phyloP scores from a whole-genome alignment of 2,329 filamentous ascomycete genomes.

The Chaetomium sp. region DNA sequence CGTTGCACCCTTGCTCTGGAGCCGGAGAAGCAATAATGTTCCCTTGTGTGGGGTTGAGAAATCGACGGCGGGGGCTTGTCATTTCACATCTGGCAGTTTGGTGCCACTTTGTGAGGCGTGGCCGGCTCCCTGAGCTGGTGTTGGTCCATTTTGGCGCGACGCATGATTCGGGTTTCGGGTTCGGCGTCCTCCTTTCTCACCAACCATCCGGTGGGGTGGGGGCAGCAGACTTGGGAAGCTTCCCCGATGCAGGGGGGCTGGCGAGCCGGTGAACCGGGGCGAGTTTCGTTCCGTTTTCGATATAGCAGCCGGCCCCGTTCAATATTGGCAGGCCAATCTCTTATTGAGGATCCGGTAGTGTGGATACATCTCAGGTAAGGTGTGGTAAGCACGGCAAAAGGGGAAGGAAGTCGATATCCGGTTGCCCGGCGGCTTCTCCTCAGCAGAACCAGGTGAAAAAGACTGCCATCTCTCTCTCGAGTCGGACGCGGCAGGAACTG shows the following conservation, averaged over 20 bases:
- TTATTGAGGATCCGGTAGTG: not conserved
- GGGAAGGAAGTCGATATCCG: not conserved
- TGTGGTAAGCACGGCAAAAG: not conserved
- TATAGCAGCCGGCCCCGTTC: not conserved
- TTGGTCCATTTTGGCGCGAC: not conserved
- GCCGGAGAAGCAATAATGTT: slow-evolving; percentile 11
- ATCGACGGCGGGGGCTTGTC: not conserved
- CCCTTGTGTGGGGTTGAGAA: slow-evolving; percentile 1
- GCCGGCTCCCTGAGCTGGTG: not conserved
- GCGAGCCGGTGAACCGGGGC: not conserved
- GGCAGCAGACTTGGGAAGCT: not conserved
- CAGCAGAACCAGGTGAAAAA: not conserved
- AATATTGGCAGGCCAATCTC: not conserved
- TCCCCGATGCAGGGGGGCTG: not conserved
- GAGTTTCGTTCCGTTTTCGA: not conserved
- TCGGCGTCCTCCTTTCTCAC: not conserved
- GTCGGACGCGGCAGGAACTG: not conserved
- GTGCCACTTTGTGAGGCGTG: not conserved
- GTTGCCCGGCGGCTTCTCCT: not conserved
- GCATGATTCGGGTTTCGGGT: not conserved
- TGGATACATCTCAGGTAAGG: not conserved
- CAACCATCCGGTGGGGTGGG: not conserved
- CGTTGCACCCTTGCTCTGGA: slow-evolving; percentile 17
- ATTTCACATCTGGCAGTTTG: slow-evolving; percentile 1
- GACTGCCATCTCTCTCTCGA: not conserved